A percentile compares a stretch with the other conserved stretches of the same genome.
These are phyloP conservation scores for Fusarium longipes DNA, from an alignment of 2,329 filamentous ascomycete genomes.

Conservation along the genomic window DNA sequence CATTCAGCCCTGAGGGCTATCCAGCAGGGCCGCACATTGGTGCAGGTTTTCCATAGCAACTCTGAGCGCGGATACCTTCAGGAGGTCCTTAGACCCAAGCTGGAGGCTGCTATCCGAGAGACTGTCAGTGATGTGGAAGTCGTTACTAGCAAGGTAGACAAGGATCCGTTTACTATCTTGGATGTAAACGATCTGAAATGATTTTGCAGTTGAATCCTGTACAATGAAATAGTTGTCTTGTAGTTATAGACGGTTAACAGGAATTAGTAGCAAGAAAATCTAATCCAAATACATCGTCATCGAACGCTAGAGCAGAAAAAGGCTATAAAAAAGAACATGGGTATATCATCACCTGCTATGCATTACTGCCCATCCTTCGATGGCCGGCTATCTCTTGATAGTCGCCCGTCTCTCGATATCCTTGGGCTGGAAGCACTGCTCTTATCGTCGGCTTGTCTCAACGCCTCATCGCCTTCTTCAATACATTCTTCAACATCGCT, in stretches of 20 bases:
- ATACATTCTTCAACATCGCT: slow-evolving; percentile 65
- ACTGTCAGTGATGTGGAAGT: slow-evolving; percentile 68
- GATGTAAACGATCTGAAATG: slow-evolving; percentile 57
- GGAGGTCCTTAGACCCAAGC: slow-evolving; percentile 73
- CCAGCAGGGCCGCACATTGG: slow-evolving; percentile 83
- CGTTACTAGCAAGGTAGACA: slow-evolving; percentile 80
- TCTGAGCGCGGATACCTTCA: slow-evolving; percentile 87
- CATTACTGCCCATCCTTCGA: slow-evolving; percentile 36
- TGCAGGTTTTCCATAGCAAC: slow-evolving; percentile 92
- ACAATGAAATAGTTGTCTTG: not conserved
- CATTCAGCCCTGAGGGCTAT: slow-evolving; percentile 90
- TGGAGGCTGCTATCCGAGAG: slow-evolving; percentile 68
- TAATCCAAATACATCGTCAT: not conserved
- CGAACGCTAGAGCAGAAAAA: not conserved
- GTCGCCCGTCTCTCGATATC: slow-evolving; percentile 35
- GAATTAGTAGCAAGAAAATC: not conserved
- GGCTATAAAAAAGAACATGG: slow-evolving; percentile 26
- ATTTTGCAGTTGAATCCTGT: not conserved
- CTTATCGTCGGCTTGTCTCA: slow-evolving; percentile 46
- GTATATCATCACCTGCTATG: slow-evolving; percentile 38
- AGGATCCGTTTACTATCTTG: slow-evolving; percentile 88
- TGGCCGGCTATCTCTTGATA: slow-evolving; percentile 33
- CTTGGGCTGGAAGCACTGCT: slow-evolving; percentile 35
- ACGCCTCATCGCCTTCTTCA: slow-evolving; percentile 64
- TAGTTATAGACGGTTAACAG: not conserved